Evolutionary conservation across 257 asterid genomes (phyloP).

Genomic region (Verbascum thapsus): DNA sequence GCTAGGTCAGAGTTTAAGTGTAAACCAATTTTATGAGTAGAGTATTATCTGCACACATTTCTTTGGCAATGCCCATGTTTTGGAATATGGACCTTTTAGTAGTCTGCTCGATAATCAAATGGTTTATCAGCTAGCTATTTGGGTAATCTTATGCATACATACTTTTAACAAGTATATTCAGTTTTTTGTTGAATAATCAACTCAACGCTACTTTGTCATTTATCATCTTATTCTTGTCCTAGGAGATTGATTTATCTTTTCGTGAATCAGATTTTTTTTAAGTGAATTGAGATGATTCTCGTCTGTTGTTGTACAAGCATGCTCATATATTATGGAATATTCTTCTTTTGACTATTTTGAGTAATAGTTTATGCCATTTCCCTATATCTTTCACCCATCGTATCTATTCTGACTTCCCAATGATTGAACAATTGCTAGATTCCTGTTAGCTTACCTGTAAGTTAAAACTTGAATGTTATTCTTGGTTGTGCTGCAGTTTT

Average conservation of each 20-base stretch:
- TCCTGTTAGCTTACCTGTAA: neutral
- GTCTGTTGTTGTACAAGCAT: conserved; percentile 3
- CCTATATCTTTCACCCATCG: too few species aligned
- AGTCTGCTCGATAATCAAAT: neutral
- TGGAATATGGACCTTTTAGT: neutral
- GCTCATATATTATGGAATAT: too few species aligned
- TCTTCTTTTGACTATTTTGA: too few species aligned
- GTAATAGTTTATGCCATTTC: too few species aligned
- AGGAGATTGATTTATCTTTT: neutral
- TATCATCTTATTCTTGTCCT: conserved; percentile 2
- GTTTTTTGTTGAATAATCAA: neutral
- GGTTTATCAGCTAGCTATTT: neutral
- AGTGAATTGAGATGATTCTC: neutral
- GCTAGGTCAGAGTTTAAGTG: neutral
- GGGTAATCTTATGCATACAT: neutral
- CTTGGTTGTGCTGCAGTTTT: conserved; percentile 48
- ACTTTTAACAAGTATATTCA: neutral
- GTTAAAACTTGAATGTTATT: neutral
- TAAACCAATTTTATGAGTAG: neutral
- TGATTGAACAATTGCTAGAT: neutral
- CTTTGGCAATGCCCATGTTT: neutral
- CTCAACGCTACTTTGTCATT: neutral
- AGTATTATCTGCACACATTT: neutral
- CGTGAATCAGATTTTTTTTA: neutral
- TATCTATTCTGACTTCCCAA: too few species aligned